Evolutionary conservation across 2,329 filamentous ascomycete species (phyloP).

Genomic region (Westerdykella aurantiaca): DNA sequence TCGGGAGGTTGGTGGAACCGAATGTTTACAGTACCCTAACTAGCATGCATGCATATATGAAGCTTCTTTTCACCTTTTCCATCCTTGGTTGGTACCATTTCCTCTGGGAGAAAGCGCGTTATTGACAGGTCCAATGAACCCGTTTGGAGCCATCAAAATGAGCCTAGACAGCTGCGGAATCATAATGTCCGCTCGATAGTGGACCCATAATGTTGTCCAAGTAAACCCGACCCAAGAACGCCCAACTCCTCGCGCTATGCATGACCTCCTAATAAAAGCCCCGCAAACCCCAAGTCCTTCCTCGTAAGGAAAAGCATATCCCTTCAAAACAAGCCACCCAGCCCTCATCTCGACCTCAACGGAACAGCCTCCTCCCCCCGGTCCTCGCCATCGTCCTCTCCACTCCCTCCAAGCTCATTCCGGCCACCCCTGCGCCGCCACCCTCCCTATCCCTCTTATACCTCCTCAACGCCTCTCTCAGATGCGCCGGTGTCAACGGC

Average conservation of each 20-base stretch:
- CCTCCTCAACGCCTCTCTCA: slow-evolving; percentile 65
- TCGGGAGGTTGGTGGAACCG: no score
- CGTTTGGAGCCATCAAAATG: no score
- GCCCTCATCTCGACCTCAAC: slow-evolving; percentile 19
- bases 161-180: no score
- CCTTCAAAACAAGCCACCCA: background rate
- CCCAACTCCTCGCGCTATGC: background rate
- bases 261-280: background rate
- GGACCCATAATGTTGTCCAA: background rate
- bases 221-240: background rate
- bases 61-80: no score
- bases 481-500: slow-evolving; percentile 66
- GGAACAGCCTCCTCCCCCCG: slow-evolving; percentile 43
- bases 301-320: background rate
- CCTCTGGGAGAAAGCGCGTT: no score
- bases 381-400: slow-evolving; percentile 42
- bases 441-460: slow-evolving; percentile 61
- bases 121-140: no score
- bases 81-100: no score
- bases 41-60: no score
- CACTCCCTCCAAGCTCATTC: slow-evolving; percentile 45
- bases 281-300: background rate
- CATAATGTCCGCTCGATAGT: no score
- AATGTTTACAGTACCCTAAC: no score
- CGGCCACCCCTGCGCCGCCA: slow-evolving; percentile 50